Evolutionary conservation across 2,329 filamentous ascomycete species (phyloP).

Genomic region (Pyrenophora teres): DNA sequence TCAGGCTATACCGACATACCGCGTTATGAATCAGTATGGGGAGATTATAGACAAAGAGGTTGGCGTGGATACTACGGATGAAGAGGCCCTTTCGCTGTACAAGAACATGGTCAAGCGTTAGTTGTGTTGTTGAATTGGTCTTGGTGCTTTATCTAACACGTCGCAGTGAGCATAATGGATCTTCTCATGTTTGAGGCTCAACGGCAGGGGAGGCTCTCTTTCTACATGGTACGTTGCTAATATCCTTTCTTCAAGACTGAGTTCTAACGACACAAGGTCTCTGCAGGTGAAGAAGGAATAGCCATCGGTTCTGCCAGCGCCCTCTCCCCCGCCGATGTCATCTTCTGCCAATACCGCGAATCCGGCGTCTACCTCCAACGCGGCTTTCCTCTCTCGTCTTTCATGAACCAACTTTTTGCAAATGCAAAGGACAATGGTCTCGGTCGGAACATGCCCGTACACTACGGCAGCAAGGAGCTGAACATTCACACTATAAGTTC

Average conservation of each 20-base stretch:
- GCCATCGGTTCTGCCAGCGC: slow-evolving; percentile 87
- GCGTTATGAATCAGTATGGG: slow-evolving; percentile 88
- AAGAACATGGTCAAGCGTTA: slow-evolving; percentile 66
- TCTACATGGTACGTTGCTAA: slow-evolving; percentile 80
- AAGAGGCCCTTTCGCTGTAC: slow-evolving; percentile 65
- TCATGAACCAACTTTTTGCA: slow-evolving; percentile 94
- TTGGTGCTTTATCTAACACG: slow-evolving; percentile 5
- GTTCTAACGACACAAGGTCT: slow-evolving; percentile 54
- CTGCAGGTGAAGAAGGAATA: slow-evolving; percentile 91
- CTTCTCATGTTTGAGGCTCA: slow-evolving; percentile 98
- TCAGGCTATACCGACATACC: slow-evolving; percentile 85
- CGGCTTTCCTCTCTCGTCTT: slow-evolving; percentile 83
- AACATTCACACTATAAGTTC: slow-evolving; percentile 91
- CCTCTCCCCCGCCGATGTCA: slow-evolving; percentile 79
- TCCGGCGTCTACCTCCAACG: slow-evolving; percentile 88
- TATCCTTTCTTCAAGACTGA: neutral
- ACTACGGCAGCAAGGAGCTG: slow-evolving; percentile 83
- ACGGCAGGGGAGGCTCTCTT: slow-evolving; percentile 87
- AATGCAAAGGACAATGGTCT: slow-evolving; percentile 79
- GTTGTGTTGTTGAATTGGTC: slow-evolving; percentile 6
- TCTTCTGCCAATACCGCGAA: slow-evolving; percentile 95
- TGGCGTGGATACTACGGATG: slow-evolving; percentile 65
- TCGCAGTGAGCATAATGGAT: slow-evolving; percentile 80
- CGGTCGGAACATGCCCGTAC: slow-evolving; percentile 95
- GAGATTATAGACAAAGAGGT: slow-evolving; percentile 76